phyloP scores from a whole-genome alignment of 805 yeast genomes.

The Naumovozyma baii region DNA sequence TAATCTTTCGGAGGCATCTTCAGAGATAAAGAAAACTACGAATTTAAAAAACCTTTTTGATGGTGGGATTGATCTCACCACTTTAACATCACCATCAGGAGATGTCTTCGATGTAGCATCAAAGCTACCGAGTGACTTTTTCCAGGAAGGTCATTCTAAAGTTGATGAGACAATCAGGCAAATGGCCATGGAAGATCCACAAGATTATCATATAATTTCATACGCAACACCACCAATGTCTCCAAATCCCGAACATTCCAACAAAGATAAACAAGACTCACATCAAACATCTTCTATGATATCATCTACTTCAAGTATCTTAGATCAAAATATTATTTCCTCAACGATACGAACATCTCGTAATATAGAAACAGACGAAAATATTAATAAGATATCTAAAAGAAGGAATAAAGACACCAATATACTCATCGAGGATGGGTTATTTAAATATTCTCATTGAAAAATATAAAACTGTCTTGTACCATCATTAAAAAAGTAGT shows the following conservation, averaged over 20 bases:
- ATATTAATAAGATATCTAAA: too few species aligned
- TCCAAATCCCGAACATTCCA: not conserved
- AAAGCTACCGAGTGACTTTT: slow-evolving; percentile 20
- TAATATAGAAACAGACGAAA: not conserved
- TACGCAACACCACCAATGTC: not conserved
- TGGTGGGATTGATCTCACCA: not conserved
- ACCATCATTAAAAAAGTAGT: too few species aligned
- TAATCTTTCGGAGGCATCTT: too few species aligned
- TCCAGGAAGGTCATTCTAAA: slow-evolving; percentile 8
- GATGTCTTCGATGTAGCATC: slow-evolving; percentile 17
- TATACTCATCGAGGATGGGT: not conserved
- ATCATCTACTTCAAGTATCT: not conserved
- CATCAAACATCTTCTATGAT: not conserved
- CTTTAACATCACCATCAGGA: slow-evolving; percentile 11
- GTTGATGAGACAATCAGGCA: not conserved
- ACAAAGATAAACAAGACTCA: not conserved
- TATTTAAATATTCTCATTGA: too few species aligned
- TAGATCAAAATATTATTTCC: not conserved
- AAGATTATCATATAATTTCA: not conserved
- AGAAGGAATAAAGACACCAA: too few species aligned
- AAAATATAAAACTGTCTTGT: too few species aligned
- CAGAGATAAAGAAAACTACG: too few species aligned
- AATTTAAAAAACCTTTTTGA: too few species aligned
- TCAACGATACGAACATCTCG: not conserved
- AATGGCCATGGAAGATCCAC: not conserved